phyloP scores from a whole-genome alignment of 2,329 filamentous ascomycete genomes.

The Stromatinia cepivora region DNA sequence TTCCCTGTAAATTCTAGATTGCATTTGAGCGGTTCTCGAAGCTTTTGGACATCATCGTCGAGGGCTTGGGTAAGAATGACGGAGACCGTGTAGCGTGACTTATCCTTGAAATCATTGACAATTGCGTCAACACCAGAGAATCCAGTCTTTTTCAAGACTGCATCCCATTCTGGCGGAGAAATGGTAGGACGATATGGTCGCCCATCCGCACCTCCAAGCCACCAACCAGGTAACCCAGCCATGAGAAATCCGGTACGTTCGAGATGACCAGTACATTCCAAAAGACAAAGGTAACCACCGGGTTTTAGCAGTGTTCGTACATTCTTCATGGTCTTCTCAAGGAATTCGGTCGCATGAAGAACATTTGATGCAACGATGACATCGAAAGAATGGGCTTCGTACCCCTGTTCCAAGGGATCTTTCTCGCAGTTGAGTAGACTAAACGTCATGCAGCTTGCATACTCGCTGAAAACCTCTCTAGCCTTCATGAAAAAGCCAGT shows the following conservation, averaged over 20 bases:
- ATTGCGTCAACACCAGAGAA: conserved; percentile 24
- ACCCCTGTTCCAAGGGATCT: conserved; percentile 16
- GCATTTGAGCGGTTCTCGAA: conserved; percentile 18
- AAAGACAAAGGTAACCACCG: conserved; percentile 28
- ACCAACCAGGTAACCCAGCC: conserved; percentile 20
- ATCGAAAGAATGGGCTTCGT: conserved; percentile 24
- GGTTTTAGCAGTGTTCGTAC: conserved; percentile 31
- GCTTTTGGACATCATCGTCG: conserved; percentile 22
- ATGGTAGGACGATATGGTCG: conserved; percentile 31
- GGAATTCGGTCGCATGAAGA: conserved; percentile 32
- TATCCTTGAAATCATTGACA: conserved; percentile 14
- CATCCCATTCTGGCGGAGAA: conserved; percentile 23
- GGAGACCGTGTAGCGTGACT: conserved; percentile 8
- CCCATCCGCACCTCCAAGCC: conserved; percentile 32
- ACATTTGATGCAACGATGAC: conserved; percentile 35
- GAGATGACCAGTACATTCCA: conserved; percentile 17
- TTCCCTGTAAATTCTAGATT: background rate
- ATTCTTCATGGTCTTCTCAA: conserved; percentile 29
- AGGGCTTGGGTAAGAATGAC: conserved; percentile 22
- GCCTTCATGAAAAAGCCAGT: conserved; percentile 44
- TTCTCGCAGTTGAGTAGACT: conserved; percentile 11
- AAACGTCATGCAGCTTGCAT: conserved; percentile 7
- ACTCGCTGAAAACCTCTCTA: conserved; percentile 17
- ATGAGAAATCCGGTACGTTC: conserved; percentile 7
- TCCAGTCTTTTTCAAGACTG: conserved; percentile 17